Base-by-base conservation (phyloP, 805 yeast species). In the Metschnikowia continentalis region DNA sequence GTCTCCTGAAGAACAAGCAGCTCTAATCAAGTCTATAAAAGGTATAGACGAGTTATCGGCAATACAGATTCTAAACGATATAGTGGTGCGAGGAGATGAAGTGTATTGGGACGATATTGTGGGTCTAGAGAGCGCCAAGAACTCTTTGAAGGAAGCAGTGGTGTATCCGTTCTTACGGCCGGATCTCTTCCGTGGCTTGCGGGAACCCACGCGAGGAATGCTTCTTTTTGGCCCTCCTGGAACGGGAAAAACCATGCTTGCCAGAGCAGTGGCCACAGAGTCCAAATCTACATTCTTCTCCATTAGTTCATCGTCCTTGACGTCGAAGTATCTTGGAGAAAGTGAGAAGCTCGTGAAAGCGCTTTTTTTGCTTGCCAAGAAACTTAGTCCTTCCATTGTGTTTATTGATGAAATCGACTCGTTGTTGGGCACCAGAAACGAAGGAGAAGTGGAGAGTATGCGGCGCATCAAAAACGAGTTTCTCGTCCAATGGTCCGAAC, bases 141-240 rank as follows among this genome's bases (percentile, higher is more conserved):
- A 79, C 55, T 86, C 97, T 2, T 72, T 92, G 49, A 92, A 90
- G 65, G 99, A 92, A 65, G 88, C 97, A 0, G 97, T 94, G 3
- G 97, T 92, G 13, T 92, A 91, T 65, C 99, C 99, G 22, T 91
- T 92, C 63, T 69, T 94, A 56, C 77, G 98, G 47, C 99, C 98
- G 0, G 98, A 92, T 68, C 74, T 92, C 51, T 94, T 92, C 65
- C 80, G 82, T 52, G 98, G 97, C 0, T 71, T 92, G 48, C 76
- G 97, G 58, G 97, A 91, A 69, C 98, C 98, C 0, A 91, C 96
- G 0, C 73, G 96, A 52, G 98, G 98, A n/a, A 90, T 94, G 96
- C 75, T 92, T 19, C 70, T 92, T 39, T 92, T 90, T 72, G 99
- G 99, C 0, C 98, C 99, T 2, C 97, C 98, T 0, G 99, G 99